Base-by-base conservation (phyloP, 1,139 yeast species). In the Geotrichum macrosporum region DNA sequence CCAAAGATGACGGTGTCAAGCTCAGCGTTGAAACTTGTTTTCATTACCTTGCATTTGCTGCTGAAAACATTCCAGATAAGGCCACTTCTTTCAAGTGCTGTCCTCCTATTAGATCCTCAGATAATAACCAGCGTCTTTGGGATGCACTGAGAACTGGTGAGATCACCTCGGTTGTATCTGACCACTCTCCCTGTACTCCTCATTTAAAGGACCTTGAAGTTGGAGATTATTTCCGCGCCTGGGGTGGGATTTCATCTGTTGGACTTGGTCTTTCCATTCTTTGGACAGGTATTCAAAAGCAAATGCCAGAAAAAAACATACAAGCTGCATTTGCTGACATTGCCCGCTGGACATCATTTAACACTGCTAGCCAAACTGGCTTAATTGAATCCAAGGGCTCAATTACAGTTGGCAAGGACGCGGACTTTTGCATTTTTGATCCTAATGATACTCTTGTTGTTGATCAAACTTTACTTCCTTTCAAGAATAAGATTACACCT, bases 181-280 rank as follows among this genome's bases (percentile, higher is more conserved):
- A 89, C 62, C 97, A 89, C 67, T 86, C 95, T 2, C 97, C 96
- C 5, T 89, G 97, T 67, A 86, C 95, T 0, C 95, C 96, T 0
- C 87, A 86, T 53, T 71, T 89, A 57, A 89, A 88, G 64, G 83
- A 84, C 20, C 71, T 88, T 48, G 84, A 80, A 24, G 74, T 78
- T 49, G 96, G 96, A 41, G 95, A 89, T 62, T 89, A 88, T 63
- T 80, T 87, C 63, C 77, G 80, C 40, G 95, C 96, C 2, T 89
- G 96, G 97, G 97, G 96, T 41, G 97, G 96, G n/a, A 87, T 89
- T 44, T 76, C 95, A 2, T 84, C 95, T 1, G 94, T 89, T 22
- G 97, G 97, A 0, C 77, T 88, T 44, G 96, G 96, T 0, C 73
- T 89, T 46, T 84, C 95, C 0, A 74, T 88, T 37, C 67, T 89